Evolutionary conservation across 2,329 filamentous ascomycete genomes (phyloP).

Genomic region (Rosellinia necatrix): DNA sequence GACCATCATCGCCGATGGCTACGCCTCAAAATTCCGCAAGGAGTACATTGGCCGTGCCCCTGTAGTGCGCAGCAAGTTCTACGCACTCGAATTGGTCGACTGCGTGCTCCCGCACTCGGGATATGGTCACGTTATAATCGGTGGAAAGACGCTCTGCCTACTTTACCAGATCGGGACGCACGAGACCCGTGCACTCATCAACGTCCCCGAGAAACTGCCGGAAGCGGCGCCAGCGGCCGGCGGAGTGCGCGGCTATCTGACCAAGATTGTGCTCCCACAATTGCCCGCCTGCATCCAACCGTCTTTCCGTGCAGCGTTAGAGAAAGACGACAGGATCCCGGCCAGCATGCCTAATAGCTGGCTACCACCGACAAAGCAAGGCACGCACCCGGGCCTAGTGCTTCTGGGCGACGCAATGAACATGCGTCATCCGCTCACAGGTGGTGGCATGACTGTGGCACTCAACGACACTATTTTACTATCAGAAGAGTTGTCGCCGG

Average conservation of each 20-base stretch:
- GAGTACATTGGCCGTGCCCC: conserved; percentile 71
- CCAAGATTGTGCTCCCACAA: conserved; percentile 76
- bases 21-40: conserved; percentile 89
- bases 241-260: conserved; percentile 83
- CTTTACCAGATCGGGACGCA: conserved; percentile 96
- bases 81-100: conserved; percentile 89
- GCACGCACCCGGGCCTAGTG: conserved; percentile 72
- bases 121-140: conserved; percentile 88
- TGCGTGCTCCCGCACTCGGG: conserved; percentile 74
- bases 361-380: conserved; percentile 75
- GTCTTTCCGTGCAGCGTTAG: conserved; percentile 75
- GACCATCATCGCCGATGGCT: conserved; percentile 90
- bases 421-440: conserved; percentile 98
- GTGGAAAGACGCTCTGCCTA: conserved; percentile 75
- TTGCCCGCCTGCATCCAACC: conserved; percentile 75
- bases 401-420: conserved; percentile 95
- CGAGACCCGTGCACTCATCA: conserved; percentile 88
- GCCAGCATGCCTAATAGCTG: conserved; percentile 93
- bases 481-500: conserved; percentile 72
- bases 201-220: conserved; percentile 79
- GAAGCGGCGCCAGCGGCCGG: conserved; percentile 75
- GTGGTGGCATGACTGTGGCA: conserved; percentile 96
- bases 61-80: conserved; percentile 83
- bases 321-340: conserved; percentile 72
- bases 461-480: conserved; percentile 89